These are phyloP conservation scores for Pleurotus djamor DNA, from an alignment of 768 basidiomycete genomes.

Conservation along the genomic window DNA sequence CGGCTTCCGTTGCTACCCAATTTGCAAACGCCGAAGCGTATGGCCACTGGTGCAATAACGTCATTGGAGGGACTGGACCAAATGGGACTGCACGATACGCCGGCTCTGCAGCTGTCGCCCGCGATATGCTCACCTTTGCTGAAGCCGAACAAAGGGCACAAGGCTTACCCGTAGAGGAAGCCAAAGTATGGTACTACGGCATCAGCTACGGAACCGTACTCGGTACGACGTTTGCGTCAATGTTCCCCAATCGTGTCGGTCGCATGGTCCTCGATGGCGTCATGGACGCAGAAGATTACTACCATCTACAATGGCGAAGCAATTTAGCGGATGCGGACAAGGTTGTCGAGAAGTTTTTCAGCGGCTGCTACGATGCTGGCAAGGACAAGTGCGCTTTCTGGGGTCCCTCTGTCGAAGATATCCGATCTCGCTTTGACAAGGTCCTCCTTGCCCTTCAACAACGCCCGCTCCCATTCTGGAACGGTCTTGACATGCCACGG, in stretches of 20 bases:
- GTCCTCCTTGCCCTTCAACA: constrained; percentile 11
- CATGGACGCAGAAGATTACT: constrained; percentile 21
- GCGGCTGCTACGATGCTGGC: constrained; percentile 17
- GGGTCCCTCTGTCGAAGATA: constrained; percentile 11
- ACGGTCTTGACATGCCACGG: constrained; percentile 11
- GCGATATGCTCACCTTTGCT: neutral
- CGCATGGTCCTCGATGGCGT: constrained; percentile 29
- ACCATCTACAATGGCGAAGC: constrained; percentile 9
- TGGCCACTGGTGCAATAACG: neutral
- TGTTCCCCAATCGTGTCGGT: constrained; percentile 32
- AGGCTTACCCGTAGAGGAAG: neutral
- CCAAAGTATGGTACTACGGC: constrained; percentile 9
- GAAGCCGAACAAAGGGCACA: neutral
- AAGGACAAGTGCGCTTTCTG: constrained; percentile 17
- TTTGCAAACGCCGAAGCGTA: neutral
- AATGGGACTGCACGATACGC: neutral
- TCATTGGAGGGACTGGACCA: neutral
- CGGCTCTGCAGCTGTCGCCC: neutral
- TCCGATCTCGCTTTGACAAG: constrained; percentile 12
- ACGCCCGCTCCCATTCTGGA: constrained; percentile 15
- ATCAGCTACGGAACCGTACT: constrained; percentile 22
- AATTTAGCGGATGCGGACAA: constrained; percentile 17
- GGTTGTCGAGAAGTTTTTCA: constrained; percentile 16
- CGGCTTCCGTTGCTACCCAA: neutral
- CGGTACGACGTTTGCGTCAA: constrained; percentile 26